Evolutionary conservation across 306 rosid genomes (phyloP).

Genomic region (Pyrus bretschneideri): DNA sequence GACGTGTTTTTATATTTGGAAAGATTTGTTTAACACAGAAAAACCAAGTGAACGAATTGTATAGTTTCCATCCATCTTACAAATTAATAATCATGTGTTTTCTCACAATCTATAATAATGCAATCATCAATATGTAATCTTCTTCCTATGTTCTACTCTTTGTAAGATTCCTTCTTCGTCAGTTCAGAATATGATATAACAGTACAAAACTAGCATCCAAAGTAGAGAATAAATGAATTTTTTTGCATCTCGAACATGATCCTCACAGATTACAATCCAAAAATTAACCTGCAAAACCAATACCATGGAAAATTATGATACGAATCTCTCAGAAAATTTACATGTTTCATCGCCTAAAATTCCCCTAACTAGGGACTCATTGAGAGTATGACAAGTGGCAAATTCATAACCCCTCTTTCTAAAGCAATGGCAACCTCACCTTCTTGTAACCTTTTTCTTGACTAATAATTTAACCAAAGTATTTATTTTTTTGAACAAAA

Average conservation of each 20-base stretch:
- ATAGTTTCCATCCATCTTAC: neutral
- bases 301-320: neutral
- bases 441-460: too few relatives aligned
- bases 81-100: neutral
- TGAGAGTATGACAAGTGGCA: constrained; percentile 21
- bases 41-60: neutral
- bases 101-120: constrained; percentile 1
- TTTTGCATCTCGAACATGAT: neutral
- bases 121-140: neutral
- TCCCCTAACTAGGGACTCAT: neutral
- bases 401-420: constrained; percentile 5
- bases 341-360: neutral
- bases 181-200: constrained; percentile 2
- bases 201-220: neutral
- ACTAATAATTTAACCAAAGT: too few relatives aligned
- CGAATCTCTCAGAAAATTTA: neutral
- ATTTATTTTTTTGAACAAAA: too few relatives aligned
- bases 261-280: neutral
- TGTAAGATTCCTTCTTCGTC: constrained; percentile 55
- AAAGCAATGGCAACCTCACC: constrained; percentile 18
- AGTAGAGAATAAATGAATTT: neutral
- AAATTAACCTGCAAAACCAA: neutral
- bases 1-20: neutral
- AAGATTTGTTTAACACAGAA: neutral
- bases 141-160: neutral